Base-by-base conservation (phyloP, 2,329 filamentous ascomycete species). In the Geosmithia morbida region DNA sequence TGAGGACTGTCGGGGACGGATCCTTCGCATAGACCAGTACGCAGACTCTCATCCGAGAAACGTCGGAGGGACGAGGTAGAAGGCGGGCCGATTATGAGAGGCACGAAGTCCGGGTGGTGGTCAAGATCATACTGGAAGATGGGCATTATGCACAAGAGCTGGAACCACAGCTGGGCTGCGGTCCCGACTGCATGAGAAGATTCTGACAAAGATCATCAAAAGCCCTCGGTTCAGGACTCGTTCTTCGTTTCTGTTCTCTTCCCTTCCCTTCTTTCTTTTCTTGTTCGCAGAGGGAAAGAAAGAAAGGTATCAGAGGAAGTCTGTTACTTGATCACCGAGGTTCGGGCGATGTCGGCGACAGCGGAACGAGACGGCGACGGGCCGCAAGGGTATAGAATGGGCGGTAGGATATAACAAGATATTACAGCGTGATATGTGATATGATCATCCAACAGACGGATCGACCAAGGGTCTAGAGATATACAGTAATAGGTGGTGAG, bases 1-100 rank as follows among this genome's bases (percentile, higher is more conserved):
- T 47, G 51, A 16, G 67, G 67, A 45, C 62, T 69, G 43, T 73
- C 70, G 22, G 59, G 61, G 16, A 80, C 43, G 1, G 69, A 75
- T 0, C 76, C 77, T 48, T 81, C 77, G 54, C 77, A 80, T 10
- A 81, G 62, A 29, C 81, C 77, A 22, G 75, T 77, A 19, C 71
- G 67, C 39, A 81, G 72, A 56, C 75, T 80, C 57, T 80, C 77
- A 50, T 80, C 75, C 1, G 77, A 81, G 26, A 69, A 58, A 41
- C 61, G 60, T 26, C 63, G 55, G 42, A 49, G 50, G 8, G 50
- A 51, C 26, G 54, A 37, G 33, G 33, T 19, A 22, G 40, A 40
- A 40, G 7, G 47, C 39, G 29, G 55, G 47, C 51, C 50, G 20
- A 55, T 43, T 41, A 51, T 40, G 46, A 56, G 41, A 29, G 51